phyloP scores from a whole-genome alignment of 2,329 filamentous ascomycete genomes.

The Phialocephala subalpina region DNA sequence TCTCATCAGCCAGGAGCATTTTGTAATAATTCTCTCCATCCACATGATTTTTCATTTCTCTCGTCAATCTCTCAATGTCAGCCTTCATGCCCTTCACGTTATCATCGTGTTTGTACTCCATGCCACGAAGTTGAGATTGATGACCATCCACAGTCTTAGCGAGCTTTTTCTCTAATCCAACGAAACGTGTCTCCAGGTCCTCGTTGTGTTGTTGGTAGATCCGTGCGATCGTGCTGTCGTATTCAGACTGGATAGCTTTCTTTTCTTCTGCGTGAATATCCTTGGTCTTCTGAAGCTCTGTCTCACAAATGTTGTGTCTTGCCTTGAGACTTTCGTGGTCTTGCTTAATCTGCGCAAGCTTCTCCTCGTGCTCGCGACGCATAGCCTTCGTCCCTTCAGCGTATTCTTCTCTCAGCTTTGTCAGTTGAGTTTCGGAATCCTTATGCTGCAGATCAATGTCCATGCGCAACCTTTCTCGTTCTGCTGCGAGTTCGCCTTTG shows the following conservation, averaged over 20 bases:
- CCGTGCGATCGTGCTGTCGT: background rate
- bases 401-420: background rate
- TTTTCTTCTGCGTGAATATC: background rate
- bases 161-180: background rate
- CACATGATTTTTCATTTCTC: background rate
- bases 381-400: background rate
- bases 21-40: background rate
- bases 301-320: background rate
- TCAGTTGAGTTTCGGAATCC: background rate
- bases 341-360: background rate
- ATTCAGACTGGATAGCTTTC: background rate
- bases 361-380: background rate
- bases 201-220: background rate
- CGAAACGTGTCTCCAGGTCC: background rate
- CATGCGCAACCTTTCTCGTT: background rate
- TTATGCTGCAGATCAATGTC: background rate
- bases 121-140: background rate
- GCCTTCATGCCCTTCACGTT: background rate
- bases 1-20: slow-evolving; percentile 1
- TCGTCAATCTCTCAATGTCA: background rate
- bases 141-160: background rate
- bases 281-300: background rate
- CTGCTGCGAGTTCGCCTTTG: background rate
- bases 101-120: background rate
- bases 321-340: background rate